These are phyloP conservation scores for Lachnellula cervina DNA, from an alignment of 2,329 filamentous ascomycete genomes.

Conservation along the genomic window DNA sequence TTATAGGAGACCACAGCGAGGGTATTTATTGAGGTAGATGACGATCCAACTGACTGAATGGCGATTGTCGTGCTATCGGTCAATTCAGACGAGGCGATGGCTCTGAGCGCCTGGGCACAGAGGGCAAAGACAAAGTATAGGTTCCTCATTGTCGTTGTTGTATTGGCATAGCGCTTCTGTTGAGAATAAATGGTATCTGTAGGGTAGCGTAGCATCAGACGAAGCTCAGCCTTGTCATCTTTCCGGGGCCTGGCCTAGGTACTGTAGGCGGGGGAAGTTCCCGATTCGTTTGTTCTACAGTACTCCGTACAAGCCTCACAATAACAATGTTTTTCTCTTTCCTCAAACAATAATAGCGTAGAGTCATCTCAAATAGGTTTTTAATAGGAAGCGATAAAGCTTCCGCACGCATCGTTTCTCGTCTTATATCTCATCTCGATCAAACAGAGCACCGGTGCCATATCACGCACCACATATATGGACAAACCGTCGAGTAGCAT, in stretches of 20 bases:
- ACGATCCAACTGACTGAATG: conserved; percentile 24
- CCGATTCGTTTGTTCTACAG: too few species aligned
- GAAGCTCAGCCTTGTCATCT: not conserved
- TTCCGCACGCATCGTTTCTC: not conserved
- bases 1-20: conserved; percentile 57
- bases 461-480: too few species aligned
- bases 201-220: too few species aligned
- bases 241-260: too few species aligned
- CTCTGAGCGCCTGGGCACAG: conserved; percentile 33
- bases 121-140: conserved; percentile 41
- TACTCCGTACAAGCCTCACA: too few species aligned
- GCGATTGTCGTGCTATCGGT: conserved; percentile 30
- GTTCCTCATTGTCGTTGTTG: conserved; percentile 28
- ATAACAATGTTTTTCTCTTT: too few species aligned
- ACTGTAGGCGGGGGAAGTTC: too few species aligned
- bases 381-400: not conserved
- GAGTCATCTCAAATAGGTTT: too few species aligned
- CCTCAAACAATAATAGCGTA: too few species aligned
- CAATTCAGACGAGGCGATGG: conserved; percentile 37
- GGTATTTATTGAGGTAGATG: conserved; percentile 40
- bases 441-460: too few species aligned
- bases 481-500: not conserved
- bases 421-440: too few species aligned
- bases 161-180: not conserved
- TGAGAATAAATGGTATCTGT: too few species aligned